phyloP scores from a whole-genome alignment of 208 protist genomes.

The Leishmania amazonensis region DNA sequence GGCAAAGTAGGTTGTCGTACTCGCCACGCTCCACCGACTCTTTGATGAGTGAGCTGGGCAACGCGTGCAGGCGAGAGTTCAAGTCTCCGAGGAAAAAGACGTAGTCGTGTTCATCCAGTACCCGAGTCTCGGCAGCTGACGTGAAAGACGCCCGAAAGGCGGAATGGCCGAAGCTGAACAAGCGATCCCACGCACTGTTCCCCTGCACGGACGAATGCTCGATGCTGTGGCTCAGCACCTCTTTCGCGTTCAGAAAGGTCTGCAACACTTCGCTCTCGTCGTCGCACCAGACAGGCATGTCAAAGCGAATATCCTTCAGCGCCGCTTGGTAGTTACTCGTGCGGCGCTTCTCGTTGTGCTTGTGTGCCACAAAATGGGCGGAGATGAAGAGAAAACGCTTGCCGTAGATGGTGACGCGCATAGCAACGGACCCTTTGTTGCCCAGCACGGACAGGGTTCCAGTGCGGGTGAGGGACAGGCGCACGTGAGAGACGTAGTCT shows the following conservation, averaged over 20 bases:
- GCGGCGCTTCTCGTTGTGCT: slow-evolving; percentile 77
- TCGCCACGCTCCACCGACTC: slow-evolving; percentile 32
- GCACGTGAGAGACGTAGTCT: slow-evolving; percentile 72
- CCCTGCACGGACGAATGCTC: slow-evolving; percentile 22
- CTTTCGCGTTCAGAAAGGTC: slow-evolving; percentile 51
- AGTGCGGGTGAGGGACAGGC: slow-evolving; percentile 71
- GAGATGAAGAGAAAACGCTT: slow-evolving; percentile 91
- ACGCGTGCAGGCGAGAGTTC: slow-evolving; percentile 89
- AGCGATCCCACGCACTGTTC: slow-evolving; percentile 45
- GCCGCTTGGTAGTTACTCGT: slow-evolving; percentile 75
- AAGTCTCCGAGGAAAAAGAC: slow-evolving; percentile 94
- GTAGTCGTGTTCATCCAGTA: slow-evolving; percentile 89
- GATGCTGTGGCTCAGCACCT: slow-evolving; percentile 7
- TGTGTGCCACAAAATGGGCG: slow-evolving; percentile 92
- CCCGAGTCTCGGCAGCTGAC: slow-evolving; percentile 36
- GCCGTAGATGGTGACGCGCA: slow-evolving; percentile 86
- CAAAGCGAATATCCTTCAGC: slow-evolving; percentile 70
- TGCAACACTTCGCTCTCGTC: slow-evolving; percentile 77
- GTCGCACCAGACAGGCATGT: slow-evolving; percentile 56
- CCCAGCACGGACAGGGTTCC: slow-evolving; percentile 76
- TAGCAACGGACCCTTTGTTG: slow-evolving; percentile 92
- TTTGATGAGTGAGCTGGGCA: slow-evolving; percentile 42
- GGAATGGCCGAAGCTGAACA: slow-evolving; percentile 35
- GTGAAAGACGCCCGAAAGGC: slow-evolving; percentile 32
- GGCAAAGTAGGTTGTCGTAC: slow-evolving; percentile 63